Evolutionary conservation across 129 eudicot species (phyloP).

Genomic region (Ambrosia trifida): DNA sequence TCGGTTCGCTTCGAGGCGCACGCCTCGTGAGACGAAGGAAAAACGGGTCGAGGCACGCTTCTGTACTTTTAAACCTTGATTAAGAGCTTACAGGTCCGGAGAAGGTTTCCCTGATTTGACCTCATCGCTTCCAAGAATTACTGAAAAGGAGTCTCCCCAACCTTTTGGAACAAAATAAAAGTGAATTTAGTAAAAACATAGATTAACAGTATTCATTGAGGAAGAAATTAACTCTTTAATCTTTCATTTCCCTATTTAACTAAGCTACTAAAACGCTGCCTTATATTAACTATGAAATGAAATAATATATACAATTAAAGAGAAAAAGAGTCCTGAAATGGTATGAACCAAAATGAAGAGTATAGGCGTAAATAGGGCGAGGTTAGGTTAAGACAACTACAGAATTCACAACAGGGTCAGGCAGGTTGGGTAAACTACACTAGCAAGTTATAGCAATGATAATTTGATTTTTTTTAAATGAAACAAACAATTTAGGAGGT

Average conservation of each 20-base stretch:
- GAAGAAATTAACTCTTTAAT: neutral
- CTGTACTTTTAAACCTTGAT: too few species aligned
- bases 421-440: neutral
- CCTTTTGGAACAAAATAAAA: constrained; percentile 41
- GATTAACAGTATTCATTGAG: neutral
- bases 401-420: neutral
- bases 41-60: too few species aligned
- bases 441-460: neutral
- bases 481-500: neutral
- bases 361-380: neutral
- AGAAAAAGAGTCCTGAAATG: neutral
- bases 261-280: too few species aligned
- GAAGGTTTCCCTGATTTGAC: constrained; percentile 91
- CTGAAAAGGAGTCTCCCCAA: constrained; percentile 68
- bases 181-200: constrained; percentile 6
- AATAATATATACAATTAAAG: neutral
- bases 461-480: neutral
- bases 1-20: too few species aligned
- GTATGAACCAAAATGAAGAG: neutral
- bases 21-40: too few species aligned
- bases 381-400: neutral
- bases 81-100: constrained; percentile 73
- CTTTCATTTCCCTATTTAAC: neutral
- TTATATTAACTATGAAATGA: too few species aligned
- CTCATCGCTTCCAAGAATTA: constrained; percentile 80